Percentiles rank a stretch among this genome's conserved stretches.
phyloP scores from a whole-genome alignment of 2,329 filamentous ascomycete species.

The Colletotrichum orbiculare region DNA sequence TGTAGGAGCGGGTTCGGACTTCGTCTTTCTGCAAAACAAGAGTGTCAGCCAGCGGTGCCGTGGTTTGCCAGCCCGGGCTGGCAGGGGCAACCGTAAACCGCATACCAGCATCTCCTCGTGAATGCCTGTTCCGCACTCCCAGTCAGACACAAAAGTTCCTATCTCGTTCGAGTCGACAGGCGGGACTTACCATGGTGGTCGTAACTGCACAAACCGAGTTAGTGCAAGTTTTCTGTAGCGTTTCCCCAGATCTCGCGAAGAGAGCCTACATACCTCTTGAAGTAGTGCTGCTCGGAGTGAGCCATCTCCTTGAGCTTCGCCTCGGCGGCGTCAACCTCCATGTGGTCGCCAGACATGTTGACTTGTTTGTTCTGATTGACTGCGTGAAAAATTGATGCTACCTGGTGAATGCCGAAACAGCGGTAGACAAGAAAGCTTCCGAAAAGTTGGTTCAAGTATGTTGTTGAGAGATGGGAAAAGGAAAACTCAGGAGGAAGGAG shows the following conservation, averaged over 20 bases:
- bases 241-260: slow-evolving; percentile 20
- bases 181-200: slow-evolving; percentile 88
- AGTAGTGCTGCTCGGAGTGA: slow-evolving; percentile 98
- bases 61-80: slow-evolving; percentile 2
- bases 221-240: slow-evolving; percentile 25
- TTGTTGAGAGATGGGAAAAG: slow-evolving; percentile 11
- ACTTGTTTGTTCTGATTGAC: background rate
- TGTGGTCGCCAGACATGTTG: slow-evolving; percentile 60
- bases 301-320: slow-evolving; percentile 77
- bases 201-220: slow-evolving; percentile 70
- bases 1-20: slow-evolving; percentile 95
- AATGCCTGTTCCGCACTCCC: slow-evolving; percentile 70
- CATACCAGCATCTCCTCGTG: slow-evolving; percentile 98
- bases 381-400: background rate
- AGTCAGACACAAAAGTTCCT: slow-evolving; percentile 32
- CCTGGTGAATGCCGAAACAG: background rate
- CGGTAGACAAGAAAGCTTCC: background rate
- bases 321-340: slow-evolving; percentile 71
- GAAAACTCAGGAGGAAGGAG: slow-evolving; percentile 26
- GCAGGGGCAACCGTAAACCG: slow-evolving; percentile 42
- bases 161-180: slow-evolving; percentile 16
- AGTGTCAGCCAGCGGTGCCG: slow-evolving; percentile 12
- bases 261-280: slow-evolving; percentile 79
- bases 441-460: background rate
- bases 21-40: slow-evolving; percentile 84